Evolutionary conservation across 371 early-diverging fungal genomes (phyloP).

Genomic region (Quaeritorhiza haematococci): DNA sequence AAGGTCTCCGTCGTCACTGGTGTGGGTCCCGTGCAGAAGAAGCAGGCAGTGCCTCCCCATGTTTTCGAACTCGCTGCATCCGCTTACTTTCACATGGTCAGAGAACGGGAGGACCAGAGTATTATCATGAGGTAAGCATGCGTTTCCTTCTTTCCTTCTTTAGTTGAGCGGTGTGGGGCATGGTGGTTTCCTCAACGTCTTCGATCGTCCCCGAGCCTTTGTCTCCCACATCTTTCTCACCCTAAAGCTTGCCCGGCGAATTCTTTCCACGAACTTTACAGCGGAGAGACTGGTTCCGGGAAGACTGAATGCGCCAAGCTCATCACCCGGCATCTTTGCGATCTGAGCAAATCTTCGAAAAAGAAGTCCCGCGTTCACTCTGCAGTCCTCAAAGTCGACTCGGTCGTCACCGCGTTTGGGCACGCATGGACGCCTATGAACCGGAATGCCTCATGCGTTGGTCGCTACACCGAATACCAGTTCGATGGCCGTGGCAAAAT

Average conservation of each 20-base stretch:
- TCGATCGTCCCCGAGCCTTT: too few species aligned
- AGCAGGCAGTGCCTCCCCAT: conserved; percentile 82
- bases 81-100: conserved; percentile 66
- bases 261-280: conserved; percentile 15
- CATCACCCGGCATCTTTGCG: conserved; percentile 61
- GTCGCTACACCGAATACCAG: conserved; percentile 76
- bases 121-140: conserved; percentile 44
- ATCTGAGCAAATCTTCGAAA: conserved; percentile 62
- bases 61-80: conserved; percentile 80
- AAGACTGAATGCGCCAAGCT: conserved; percentile 67
- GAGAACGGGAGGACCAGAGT: conserved; percentile 47
- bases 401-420: conserved; percentile 76
- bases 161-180: not conserved
- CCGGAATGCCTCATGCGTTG: conserved; percentile 68
- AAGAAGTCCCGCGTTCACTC: conserved; percentile 66
- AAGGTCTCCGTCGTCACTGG: conserved; percentile 55
- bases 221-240: not conserved
- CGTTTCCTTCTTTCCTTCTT: too few species aligned
- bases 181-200: too few species aligned
- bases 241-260: not conserved
- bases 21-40: too few species aligned
- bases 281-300: conserved; percentile 82
- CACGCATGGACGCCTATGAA: conserved; percentile 59
- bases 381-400: conserved; percentile 63
- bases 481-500: conserved; percentile 80